Evolutionary conservation across 2,329 filamentous ascomycete species (phyloP).

Genomic region (Xenoacremonium recifei): DNA sequence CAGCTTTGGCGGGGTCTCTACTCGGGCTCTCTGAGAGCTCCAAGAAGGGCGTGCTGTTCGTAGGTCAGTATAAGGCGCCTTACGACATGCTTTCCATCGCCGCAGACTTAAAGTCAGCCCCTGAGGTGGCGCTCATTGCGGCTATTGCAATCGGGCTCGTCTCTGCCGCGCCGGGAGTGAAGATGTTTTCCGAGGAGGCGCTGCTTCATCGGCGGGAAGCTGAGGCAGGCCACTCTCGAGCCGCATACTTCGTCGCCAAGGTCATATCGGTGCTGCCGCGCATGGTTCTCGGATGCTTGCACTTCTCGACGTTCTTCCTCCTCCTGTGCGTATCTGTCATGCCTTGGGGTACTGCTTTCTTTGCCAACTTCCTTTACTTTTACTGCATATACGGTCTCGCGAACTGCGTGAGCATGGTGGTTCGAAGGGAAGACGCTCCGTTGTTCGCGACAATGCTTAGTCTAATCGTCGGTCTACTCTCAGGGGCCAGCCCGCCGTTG

Average conservation of each 20-base stretch:
- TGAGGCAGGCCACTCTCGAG: constrained; percentile 53
- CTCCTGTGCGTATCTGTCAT: constrained; percentile 50
- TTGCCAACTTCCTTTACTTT: constrained; percentile 54
- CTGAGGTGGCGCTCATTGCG: constrained; percentile 51
- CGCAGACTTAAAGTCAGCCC: constrained; percentile 48
- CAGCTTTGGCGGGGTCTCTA: constrained; percentile 49
- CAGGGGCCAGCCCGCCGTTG: constrained; percentile 51
- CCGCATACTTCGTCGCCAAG: constrained; percentile 58
- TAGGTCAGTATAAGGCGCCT: constrained; percentile 48
- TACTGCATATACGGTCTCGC: constrained; percentile 59
- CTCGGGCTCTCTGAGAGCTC: constrained; percentile 53
- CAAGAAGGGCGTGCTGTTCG: constrained; percentile 51
- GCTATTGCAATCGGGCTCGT: constrained; percentile 56
- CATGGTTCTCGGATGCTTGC: constrained; percentile 49
- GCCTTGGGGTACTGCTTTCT: constrained; percentile 46
- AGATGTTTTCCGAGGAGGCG: constrained; percentile 45
- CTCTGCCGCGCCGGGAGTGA: constrained; percentile 50
- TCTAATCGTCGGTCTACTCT: constrained; percentile 53
- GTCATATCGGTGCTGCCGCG: constrained; percentile 49
- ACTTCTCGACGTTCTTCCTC: constrained; percentile 52
- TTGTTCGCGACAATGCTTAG: constrained; percentile 53
- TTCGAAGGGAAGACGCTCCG: constrained; percentile 55
- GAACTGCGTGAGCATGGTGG: constrained; percentile 51
- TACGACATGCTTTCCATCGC: constrained; percentile 52
- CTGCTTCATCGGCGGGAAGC: constrained; percentile 52